Percentiles rank a stretch among this genome's conserved stretches.
Evolutionary conservation across 2,329 filamentous ascomycete genomes (phyloP).

Genomic region (Aspergillus sp.): DNA sequence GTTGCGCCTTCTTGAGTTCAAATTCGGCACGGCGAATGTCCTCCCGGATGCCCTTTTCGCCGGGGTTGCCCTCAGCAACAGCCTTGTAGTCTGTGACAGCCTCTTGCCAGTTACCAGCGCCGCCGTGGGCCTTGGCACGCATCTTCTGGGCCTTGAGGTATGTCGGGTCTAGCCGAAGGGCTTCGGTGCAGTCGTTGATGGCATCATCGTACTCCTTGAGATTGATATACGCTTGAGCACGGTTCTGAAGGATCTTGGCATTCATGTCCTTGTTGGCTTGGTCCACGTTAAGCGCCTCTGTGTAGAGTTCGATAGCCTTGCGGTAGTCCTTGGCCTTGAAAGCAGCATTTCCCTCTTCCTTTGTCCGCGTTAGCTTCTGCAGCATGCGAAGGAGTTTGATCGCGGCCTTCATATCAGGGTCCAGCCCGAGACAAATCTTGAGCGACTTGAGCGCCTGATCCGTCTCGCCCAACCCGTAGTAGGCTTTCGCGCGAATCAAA

Average conservation of each 20-base stretch:
- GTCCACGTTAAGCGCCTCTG: slow-evolving; percentile 79
- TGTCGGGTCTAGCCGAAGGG: slow-evolving; percentile 75
- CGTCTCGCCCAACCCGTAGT: slow-evolving; percentile 91
- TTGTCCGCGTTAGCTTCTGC: slow-evolving; percentile 88
- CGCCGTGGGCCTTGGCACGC: slow-evolving; percentile 84
- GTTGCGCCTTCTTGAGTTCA: slow-evolving; percentile 94
- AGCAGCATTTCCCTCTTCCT: slow-evolving; percentile 85
- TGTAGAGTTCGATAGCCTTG: slow-evolving; percentile 81
- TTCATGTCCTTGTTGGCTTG: slow-evolving; percentile 88
- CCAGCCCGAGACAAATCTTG: slow-evolving; percentile 82
- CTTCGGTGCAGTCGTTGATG: slow-evolving; percentile 81
- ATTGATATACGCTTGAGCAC: slow-evolving; percentile 76
- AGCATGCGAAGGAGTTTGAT: slow-evolving; percentile 86
- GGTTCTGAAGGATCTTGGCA: slow-evolving; percentile 90
- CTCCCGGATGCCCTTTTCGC: slow-evolving; percentile 75
- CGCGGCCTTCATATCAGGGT: slow-evolving; percentile 86
- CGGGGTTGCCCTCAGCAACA: slow-evolving; percentile 77
- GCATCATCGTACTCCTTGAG: slow-evolving; percentile 82
- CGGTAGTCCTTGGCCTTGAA: slow-evolving; percentile 85
- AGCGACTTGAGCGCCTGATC: slow-evolving; percentile 93
- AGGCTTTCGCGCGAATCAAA: slow-evolving; percentile 79
- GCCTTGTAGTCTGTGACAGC: slow-evolving; percentile 86
- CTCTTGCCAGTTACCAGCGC: slow-evolving; percentile 87
- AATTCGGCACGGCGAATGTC: slow-evolving; percentile 89
- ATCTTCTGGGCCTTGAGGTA: slow-evolving; percentile 94